Evolutionary conservation across 1,284 basidiomycete species (phyloP), one percentile per base, ranked within the genome.

Genomic region (Tylopilus orsonianus): DNA sequence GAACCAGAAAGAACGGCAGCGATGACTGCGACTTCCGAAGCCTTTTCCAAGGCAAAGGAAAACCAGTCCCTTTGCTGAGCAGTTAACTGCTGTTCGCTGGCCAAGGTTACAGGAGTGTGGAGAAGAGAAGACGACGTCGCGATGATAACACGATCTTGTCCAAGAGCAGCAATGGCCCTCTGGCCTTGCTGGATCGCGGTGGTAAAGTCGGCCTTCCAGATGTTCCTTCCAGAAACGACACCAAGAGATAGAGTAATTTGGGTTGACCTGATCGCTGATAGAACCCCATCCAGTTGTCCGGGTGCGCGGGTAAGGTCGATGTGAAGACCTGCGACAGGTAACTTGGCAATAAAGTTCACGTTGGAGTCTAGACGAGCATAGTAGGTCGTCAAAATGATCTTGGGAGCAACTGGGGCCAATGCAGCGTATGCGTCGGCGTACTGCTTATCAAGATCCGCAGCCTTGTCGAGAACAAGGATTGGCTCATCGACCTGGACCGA

Each of bases 401-500:
- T 91, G 61, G 95, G 91, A 22, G 93, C 81, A 56, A 90, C 85
- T 55, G 88, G 80, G 56, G 79, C 78, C 64, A 99, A 87, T 59
- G 87, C 82, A 52, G 84, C 77, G 77, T 98, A 99, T 45, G 91
- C 85, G 53, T 80, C 73, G 58, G 82, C 76, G 75, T 86, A 99
- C 67, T 96, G 78, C 70, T 85, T 84, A 71, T 88, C 90, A 61
- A 90, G 83, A 53, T 78, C 74, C 57, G 86, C 80, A 54, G 90
- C 93, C 54, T 75, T 76, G 77, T 99, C 97, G 59, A 96, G 85
- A 55, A 97, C 93, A 59, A 99, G 90, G 65, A 97, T 77, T 53
- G 96, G 97, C 77, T 99, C 97, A 65, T 99, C 97, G 56, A 99
- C 79, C 78, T 99, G 97, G 53, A 99, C 94, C 74, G 85, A 90